These are phyloP conservation scores for Geotrichum reessii DNA, from an alignment of 1,139 yeast species.

Conservation along the genomic window DNA sequence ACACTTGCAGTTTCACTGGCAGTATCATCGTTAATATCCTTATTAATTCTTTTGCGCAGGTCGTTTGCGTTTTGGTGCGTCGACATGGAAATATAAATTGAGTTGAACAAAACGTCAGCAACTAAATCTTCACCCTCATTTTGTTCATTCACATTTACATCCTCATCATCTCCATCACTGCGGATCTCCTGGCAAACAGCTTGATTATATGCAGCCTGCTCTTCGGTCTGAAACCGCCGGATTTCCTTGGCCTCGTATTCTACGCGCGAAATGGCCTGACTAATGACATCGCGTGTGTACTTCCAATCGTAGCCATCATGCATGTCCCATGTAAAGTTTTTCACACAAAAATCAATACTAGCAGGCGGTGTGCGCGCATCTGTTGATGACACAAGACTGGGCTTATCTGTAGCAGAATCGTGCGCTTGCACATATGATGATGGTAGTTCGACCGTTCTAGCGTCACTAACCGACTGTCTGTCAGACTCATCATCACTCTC, in stretches of 20 bases:
- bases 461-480: not conserved
- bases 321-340: conserved; percentile 44
- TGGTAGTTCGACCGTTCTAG: not conserved
- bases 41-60: conserved; percentile 51
- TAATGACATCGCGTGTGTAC: conserved; percentile 62
- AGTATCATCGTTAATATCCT: conserved; percentile 36
- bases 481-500: not conserved
- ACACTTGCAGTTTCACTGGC: conserved; percentile 25
- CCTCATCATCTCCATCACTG: conserved; percentile 9
- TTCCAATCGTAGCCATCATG: conserved; percentile 95
- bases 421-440: not conserved
- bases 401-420: not conserved
- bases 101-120: conserved; percentile 65
- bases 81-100: conserved; percentile 64
- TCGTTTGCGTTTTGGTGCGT: conserved; percentile 44
- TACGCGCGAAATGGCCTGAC: conserved; percentile 56
- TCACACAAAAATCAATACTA: conserved; percentile 8
- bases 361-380: not conserved
- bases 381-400: not conserved
- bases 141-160: conserved; percentile 20
- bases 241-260: conserved; percentile 46
- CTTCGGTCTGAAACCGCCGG: conserved; percentile 20
- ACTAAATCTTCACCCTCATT: conserved; percentile 38
- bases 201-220: conserved; percentile 9
- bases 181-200: not conserved